These are phyloP conservation scores for Alternaria sp. DNA, from an alignment of 2,329 filamentous ascomycete genomes.

Conservation along the genomic window DNA sequence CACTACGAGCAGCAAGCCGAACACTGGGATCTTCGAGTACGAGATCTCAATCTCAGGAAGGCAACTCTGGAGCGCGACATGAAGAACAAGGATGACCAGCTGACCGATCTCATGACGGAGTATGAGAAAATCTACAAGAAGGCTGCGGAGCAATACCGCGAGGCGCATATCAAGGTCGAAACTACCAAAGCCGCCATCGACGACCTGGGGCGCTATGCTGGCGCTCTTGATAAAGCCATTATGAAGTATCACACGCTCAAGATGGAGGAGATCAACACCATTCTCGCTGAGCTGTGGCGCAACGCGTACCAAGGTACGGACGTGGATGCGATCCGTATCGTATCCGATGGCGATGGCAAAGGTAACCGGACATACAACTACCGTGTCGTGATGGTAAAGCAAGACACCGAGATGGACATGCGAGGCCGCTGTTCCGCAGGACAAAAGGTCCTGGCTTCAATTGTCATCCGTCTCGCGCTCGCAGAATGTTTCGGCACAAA, in stretches of 20 bases:
- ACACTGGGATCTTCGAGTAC: conserved; percentile 68
- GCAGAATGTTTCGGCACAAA: conserved; percentile 96
- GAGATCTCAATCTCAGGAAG: conserved; percentile 73
- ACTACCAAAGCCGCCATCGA: conserved; percentile 93
- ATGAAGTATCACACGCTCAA: conserved; percentile 97
- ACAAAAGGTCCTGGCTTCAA: conserved; percentile 94
- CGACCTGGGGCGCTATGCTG: conserved; percentile 81
- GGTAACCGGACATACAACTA: conserved; percentile 93
- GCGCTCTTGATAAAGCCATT: conserved; percentile 91
- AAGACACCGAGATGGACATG: conserved; percentile 99
- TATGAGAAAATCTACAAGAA: conserved; percentile 89
- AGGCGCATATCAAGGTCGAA: conserved; percentile 86
- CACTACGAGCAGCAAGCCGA: conserved; percentile 74
- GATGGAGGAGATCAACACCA: conserved; percentile 97
- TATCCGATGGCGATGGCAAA: conserved; percentile 82
- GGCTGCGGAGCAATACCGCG: conserved; percentile 79
- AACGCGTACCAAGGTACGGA: conserved; percentile 96
- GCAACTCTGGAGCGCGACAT: conserved; percentile 77
- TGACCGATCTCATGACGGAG: conserved; percentile 74
- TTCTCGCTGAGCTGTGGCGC: conserved; percentile 95
- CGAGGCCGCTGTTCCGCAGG: conserved; percentile 95
- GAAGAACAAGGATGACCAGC: conserved; percentile 83
- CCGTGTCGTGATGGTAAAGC: conserved; percentile 95
- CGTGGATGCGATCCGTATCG: conserved; percentile 94
- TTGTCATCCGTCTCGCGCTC: conserved; percentile 94